Base-by-base conservation (phyloP, 768 basidiomycete species). In the Scleroderma citrinum region DNA sequence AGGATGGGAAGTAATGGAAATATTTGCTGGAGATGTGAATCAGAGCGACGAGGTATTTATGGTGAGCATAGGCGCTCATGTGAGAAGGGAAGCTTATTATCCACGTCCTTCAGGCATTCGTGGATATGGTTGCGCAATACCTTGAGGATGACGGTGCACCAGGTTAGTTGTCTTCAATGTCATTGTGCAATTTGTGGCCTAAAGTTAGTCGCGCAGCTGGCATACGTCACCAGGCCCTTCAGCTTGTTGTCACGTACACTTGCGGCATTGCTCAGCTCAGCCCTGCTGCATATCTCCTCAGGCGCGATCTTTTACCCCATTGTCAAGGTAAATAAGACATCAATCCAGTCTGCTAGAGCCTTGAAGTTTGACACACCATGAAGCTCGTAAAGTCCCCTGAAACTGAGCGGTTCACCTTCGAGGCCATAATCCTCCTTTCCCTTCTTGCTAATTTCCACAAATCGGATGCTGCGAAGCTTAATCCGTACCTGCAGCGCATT, bases 1-100 rank as follows among this genome's bases (percentile, higher is more conserved):
- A 3, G 85, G 85, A 26, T 85, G 81, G 82, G 85, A 87, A 57
- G 73, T 80, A 7, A 87, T 87, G 83, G 78, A 85, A 35, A 61
- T 83, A 20, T 74, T 85, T 38, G 82, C 81, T 2, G 81, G 81
- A 13, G 77, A 76, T 37, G 79, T 83, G 5, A 68, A 64, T 11
- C 69, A 76, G 46, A 83, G 82, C 46, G 84, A 86, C 59, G 54
- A 50, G 16, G 69, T 79, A 11, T 85, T 87, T 62, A 77, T 73
- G 66, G 83, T 72, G 43, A 45, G 58, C 45, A 26, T 35, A n/a
- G 34, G 34, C 5, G 12, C 41, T 7, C 13, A 29, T 29, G 3
- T 5, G 36, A 38, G 3, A 19, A 29, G 5, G 1, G 17, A 35
- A 16, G 26, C 20, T 50, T 35, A 59, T 29, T 17, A 38, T 6